Base-by-base conservation (phyloP, 495 filamentous ascomycete genomes). In the Neurospora discreta region DNA sequence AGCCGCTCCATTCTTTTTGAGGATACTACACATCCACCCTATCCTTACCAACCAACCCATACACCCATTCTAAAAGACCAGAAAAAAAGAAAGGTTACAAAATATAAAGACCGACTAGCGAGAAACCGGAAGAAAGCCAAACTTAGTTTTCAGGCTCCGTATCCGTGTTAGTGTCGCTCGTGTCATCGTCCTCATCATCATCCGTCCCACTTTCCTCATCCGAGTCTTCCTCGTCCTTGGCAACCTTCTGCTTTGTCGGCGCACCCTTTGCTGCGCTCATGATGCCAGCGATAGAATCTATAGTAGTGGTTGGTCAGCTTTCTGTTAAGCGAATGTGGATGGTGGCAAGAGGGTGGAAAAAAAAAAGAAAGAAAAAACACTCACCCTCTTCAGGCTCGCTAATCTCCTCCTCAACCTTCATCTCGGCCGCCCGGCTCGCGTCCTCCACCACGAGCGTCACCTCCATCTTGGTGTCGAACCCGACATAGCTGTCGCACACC, bases 301-400 rank as follows among this genome's bases (percentile, higher is more conserved):
- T 43, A 44, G 20, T 4, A 39, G 16, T 10, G 52, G 44, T 70
- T 70, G 44, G 74, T 84, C 73, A 81, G 81, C 79, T 75, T 80
- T 75, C 60, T 76, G 30, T 60, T 10, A 11, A 9, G 11, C 67
- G 52, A 67, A 36, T 42, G n/a, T 8, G 39, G 10, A 39, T 39
- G 9, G 9, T 39, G 39, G 38, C 9, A 10, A 39, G 38, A 39
- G 38, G 39, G 30, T 39, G 58, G 44, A 68, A 72, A 68, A 69
- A 82, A n/a, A n/a, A n/a, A n/a, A n/a, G n/a, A n/a, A n/a, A n/a
- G n/a, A n/a, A n/a, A n/a, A n/a, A n/a, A n/a, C n/a, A 77, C 89
- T 84, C 85, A 97, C 95, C 95, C 85, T 98, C 95, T 78, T 98
- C 95, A 10, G 96, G 95, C 80, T 99, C 95, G 79, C 92, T 96